phyloP scores from a whole-genome alignment of 2,329 filamentous ascomycete genomes.

The Exophiala xenobiotica region DNA sequence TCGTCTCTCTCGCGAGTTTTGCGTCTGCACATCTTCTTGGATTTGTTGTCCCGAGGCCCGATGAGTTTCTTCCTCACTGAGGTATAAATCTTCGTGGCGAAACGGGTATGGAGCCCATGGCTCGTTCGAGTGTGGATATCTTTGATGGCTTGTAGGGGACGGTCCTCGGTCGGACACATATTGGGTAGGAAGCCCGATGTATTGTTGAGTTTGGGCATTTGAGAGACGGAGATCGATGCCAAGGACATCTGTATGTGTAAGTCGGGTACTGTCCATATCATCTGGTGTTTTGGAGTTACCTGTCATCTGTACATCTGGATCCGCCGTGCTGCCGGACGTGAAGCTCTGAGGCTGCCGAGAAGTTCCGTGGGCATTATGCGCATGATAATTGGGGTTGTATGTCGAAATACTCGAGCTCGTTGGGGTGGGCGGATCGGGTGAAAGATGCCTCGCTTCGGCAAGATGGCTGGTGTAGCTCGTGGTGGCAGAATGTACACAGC shows the following conservation, averaged over 20 bases:
- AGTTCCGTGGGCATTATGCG: neutral
- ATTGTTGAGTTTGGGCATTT: slow-evolving; percentile 6
- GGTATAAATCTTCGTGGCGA: slow-evolving; percentile 11
- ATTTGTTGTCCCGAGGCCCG: slow-evolving; percentile 5
- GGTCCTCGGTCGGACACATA: slow-evolving; percentile 9
- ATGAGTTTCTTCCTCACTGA: neutral
- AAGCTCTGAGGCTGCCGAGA: neutral
- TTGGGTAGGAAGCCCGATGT: slow-evolving; percentile 11
- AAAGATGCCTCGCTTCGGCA: slow-evolving; percentile 12
- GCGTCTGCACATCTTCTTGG: neutral
- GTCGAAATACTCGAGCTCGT: slow-evolving; percentile 15
- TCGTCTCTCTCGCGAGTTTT: slow-evolving; percentile 12
- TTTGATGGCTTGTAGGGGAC: slow-evolving; percentile 12
- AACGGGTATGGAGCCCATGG: slow-evolving; percentile 19
- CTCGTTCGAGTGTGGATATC: slow-evolving; percentile 5
- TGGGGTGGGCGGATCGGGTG: slow-evolving; percentile 16
- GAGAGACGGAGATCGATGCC: slow-evolving; percentile 20
- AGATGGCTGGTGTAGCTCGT: slow-evolving; percentile 14
- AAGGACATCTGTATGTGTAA: slow-evolving; percentile 9
- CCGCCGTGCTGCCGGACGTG: neutral
- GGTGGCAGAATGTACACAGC: slow-evolving; percentile 7
- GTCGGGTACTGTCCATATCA: neutral
- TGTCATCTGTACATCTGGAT: slow-evolving; percentile 16
- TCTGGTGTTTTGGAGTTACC: too few relatives aligned
- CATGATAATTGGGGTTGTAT: neutral